Evolutionary conservation across 805 yeast species (phyloP), one percentile per base, ranked within the genome.

Genomic region (Lipomyces yamadae): DNA sequence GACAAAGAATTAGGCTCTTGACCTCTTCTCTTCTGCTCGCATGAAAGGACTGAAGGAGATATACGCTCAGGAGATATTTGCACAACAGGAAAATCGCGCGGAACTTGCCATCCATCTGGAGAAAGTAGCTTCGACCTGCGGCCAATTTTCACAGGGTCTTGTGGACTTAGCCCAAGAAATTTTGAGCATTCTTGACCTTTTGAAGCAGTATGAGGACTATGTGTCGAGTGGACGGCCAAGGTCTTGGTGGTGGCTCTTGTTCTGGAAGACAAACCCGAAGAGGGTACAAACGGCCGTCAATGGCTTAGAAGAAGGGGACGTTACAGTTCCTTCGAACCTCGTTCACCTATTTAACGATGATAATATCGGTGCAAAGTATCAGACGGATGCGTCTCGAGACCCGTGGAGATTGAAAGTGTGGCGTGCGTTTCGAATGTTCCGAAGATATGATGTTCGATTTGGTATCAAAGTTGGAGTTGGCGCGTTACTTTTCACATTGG

Each of bases 91-190:
- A 18, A 71, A 74, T 2, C 80, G 78, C 60, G 78, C 73, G 74
- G 76, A 77, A 33, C 81, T 67, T 81, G 88, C 67, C 11, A 56
- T 69, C 0, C 88, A 87, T 67, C 89, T 88, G 72, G 96, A 90
- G 77, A 92, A 89, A 70, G 89, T 90, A 2, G 90, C 93, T 0
- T 96, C 96, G 0, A 85, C 90, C 57, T 90, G 95, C 78, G 94
- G 93, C 0, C 89, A 90, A 74, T 90, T 90, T 74, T 82, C 93
- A 1, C 84, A 87, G 45, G 81, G 89, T 32, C 75, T 91, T 50
- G 83, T 85, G 2, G 85, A 88, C 63, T 86, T 86, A 70, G 86
- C 91, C 0, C 79, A 80, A 45, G 92, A 89, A 68, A 76, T 90
- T 60, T 34, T 29, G 8, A 78, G 78, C 11, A 69, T 80, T 7